Percentiles rank a stretch among this genome's conserved stretches.
phyloP scores from a whole-genome alignment of 805 yeast species.

The Hyphopichia homilentoma region DNA sequence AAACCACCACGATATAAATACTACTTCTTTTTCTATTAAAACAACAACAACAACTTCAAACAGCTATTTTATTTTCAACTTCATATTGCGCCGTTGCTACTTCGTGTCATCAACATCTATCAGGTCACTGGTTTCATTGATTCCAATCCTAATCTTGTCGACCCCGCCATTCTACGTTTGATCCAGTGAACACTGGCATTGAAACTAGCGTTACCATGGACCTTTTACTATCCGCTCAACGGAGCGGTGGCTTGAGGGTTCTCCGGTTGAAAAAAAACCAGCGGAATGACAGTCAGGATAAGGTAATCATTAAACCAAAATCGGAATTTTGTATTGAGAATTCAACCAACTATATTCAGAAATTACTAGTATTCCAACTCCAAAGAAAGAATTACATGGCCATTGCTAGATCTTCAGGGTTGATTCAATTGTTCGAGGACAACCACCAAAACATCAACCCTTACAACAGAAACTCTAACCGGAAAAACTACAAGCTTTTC shows the following conservation, averaged over 20 bases:
- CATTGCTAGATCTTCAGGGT: slow-evolving; percentile 21
- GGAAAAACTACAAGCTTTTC: slow-evolving; percentile 15
- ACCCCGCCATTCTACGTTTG: too few relatives aligned
- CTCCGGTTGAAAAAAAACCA: slow-evolving; percentile 8
- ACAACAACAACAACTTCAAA: too few relatives aligned
- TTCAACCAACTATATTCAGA: slow-evolving; percentile 15
- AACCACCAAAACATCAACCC: slow-evolving; percentile 1
- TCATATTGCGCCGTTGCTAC: too few relatives aligned
- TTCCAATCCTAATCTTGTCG: too few relatives aligned
- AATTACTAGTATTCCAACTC: slow-evolving; percentile 16
- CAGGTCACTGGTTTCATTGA: too few relatives aligned
- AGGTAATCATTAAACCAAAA: slow-evolving; percentile 9
- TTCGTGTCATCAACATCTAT: too few relatives aligned
- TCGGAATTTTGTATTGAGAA: slow-evolving; percentile 13
- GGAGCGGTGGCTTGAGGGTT: slow-evolving; percentile 16
- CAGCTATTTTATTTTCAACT: too few relatives aligned
- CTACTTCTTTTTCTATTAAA: too few relatives aligned
- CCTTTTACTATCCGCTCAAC: slow-evolving; percentile 14
- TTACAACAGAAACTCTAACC: slow-evolving; percentile 1
- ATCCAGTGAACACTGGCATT: too few relatives aligned
- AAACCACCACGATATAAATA: too few relatives aligned
- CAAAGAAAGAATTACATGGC: slow-evolving; percentile 18
- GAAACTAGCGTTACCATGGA: slow-evolving; percentile 8
- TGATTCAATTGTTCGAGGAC: slow-evolving; percentile 26
- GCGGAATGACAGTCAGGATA: slow-evolving; percentile 2